Percentiles rank a stretch among this genome's conserved stretches.
Evolutionary conservation across 495 filamentous ascomycete species (phyloP).

Genomic region (Penicillium cataractarum): DNA sequence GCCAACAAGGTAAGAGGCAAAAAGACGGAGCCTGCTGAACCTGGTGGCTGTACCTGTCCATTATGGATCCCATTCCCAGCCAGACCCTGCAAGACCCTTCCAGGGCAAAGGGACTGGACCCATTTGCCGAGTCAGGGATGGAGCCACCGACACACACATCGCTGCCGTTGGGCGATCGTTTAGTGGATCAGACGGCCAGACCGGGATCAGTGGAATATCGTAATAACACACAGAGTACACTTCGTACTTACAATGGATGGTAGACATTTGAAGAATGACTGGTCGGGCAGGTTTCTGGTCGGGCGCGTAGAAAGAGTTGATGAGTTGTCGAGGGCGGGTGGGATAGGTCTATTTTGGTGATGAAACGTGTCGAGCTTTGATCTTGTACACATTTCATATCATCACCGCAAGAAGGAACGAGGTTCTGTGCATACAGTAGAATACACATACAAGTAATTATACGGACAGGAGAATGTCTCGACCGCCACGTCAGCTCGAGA

Average conservation of each 20-base stretch:
- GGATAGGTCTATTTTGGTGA: background rate
- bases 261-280: background rate
- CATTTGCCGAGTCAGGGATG: slow-evolving; percentile 3
- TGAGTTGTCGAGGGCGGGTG: background rate
- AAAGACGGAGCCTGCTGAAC: background rate
- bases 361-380: slow-evolving; percentile 1
- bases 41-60: too few relatives aligned
- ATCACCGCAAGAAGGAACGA: background rate
- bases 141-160: slow-evolving; percentile 8
- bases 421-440: background rate
- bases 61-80: background rate
- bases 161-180: slow-evolving; percentile 19
- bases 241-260: background rate
- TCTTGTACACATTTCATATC: background rate
- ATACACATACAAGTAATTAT: background rate
- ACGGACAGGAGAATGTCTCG: slow-evolving; percentile 5
- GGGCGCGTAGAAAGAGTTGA: slow-evolving; percentile 1
- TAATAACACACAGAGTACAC: too few relatives aligned
- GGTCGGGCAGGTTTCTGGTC: background rate
- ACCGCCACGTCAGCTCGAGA: slow-evolving; percentile 24
- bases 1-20: background rate
- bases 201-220: background rate
- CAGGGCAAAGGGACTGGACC: slow-evolving; percentile 1
- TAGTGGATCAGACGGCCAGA: slow-evolving; percentile 10
- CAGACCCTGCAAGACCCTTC: slow-evolving; percentile 4